A percentile compares a stretch with the other conserved stretches of the same genome.
Conservation (phyloP, 139 green algal genomes). For the Chlorella sp. region DNA sequence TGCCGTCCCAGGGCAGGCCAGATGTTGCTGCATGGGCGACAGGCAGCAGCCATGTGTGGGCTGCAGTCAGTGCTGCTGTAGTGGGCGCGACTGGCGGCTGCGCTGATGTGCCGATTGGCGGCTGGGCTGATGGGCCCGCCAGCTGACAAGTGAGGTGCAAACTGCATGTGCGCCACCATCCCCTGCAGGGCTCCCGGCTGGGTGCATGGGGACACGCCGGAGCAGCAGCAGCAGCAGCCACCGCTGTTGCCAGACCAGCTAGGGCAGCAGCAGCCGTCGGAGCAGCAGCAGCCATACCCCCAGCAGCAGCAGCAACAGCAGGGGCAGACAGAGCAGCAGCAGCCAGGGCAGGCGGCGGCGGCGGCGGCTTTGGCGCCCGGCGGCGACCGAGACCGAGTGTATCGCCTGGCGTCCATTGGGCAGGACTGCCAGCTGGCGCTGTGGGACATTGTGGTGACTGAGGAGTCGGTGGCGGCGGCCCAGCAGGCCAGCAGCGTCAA, state of each 20-base stretch:
- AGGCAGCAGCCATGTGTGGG: too few relatives aligned
- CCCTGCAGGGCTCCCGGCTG: slow-evolving; percentile 9
- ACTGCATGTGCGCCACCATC: background rate
- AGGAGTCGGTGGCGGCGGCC: slow-evolving; percentile 46
- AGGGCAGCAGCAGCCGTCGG: background rate
- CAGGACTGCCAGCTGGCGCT: slow-evolving; percentile 87
- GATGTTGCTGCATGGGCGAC: too few relatives aligned
- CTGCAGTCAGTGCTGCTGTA: too few relatives aligned
- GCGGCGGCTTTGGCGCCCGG: background rate
- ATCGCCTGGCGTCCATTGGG: slow-evolving; percentile 81
- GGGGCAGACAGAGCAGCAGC: background rate
- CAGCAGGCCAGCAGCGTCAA: slow-evolving; percentile 26
- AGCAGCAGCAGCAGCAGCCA: background rate
- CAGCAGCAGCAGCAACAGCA: background rate
- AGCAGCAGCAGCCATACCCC: background rate
- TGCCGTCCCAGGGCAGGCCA: too few relatives aligned
- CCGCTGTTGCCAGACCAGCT: background rate
- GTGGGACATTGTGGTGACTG: slow-evolving; percentile 83
- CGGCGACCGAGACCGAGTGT: slow-evolving; percentile 38
- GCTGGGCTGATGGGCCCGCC: background rate
- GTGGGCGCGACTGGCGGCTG: too few relatives aligned
- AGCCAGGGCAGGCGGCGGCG: background rate
- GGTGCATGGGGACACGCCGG: background rate
- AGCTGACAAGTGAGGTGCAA: background rate
- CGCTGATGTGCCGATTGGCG: too few relatives aligned